Conservation (phyloP, 441 rosid species). For the Biscutella laevigata region DNA sequence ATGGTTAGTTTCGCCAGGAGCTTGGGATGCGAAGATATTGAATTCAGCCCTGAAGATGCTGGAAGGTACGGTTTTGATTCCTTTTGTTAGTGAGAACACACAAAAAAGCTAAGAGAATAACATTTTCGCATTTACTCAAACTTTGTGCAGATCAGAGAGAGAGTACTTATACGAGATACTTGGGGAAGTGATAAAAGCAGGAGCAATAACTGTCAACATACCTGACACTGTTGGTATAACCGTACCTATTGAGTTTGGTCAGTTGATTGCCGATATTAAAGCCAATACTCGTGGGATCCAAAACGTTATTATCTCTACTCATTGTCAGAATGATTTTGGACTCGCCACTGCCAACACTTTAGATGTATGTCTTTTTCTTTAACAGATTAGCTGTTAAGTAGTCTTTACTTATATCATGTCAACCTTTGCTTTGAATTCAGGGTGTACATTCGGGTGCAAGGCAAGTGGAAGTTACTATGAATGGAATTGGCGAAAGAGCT, state of each 20-base stretch:
- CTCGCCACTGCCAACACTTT: slow-evolving; percentile 91
- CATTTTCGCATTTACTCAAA: too few species aligned
- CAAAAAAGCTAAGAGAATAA: too few species aligned
- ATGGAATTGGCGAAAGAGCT: slow-evolving; percentile 97
- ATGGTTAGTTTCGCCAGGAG: slow-evolving; percentile 65
- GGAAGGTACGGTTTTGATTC: slow-evolving; percentile 47
- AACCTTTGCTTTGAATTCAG: slow-evolving; percentile 30
- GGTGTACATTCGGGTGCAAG: slow-evolving; percentile 86
- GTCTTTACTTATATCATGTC: slow-evolving; percentile 15
- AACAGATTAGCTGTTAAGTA: neutral
- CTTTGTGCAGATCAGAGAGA: slow-evolving; percentile 60
- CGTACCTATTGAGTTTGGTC: slow-evolving; percentile 69
- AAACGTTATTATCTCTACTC: slow-evolving; percentile 73
- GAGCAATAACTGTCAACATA: slow-evolving; percentile 83
- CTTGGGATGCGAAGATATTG: slow-evolving; percentile 75
- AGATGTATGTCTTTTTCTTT: slow-evolving; percentile 41
- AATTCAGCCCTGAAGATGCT: slow-evolving; percentile 89
- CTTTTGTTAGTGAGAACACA: neutral
- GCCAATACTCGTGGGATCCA: slow-evolving; percentile 83
- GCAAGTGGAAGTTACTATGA: slow-evolving; percentile 82
- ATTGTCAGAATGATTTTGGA: slow-evolving; percentile 96
- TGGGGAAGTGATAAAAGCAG: slow-evolving; percentile 87
- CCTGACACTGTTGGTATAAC: slow-evolving; percentile 92
- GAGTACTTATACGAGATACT: slow-evolving; percentile 73
- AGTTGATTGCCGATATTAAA: slow-evolving; percentile 74